Base-by-base conservation (phyloP, 2,329 filamentous ascomycete genomes). In the Exophiala mesophila region DNA sequence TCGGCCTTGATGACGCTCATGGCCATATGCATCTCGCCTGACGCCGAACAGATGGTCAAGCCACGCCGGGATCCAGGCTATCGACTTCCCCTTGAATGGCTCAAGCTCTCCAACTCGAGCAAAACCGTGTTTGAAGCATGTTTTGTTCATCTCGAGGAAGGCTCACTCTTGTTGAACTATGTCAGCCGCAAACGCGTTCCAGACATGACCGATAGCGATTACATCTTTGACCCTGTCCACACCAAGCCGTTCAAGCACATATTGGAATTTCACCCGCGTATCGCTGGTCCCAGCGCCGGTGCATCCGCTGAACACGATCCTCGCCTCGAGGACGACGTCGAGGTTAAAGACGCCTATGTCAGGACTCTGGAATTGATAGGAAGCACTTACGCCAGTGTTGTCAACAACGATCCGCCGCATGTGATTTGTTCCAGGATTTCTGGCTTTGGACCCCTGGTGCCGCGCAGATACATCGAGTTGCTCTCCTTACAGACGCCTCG, bases 41-140 rank as follows among this genome's bases (percentile, higher is more conserved):
- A 55, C 34, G 47, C 61, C 2, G 55, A 57, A 28, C 54, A 59
- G 32, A 55, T 57, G 3, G 41, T 23, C 19, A n/a, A n/a, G n/a
- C n/a, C n/a, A n/a, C n/a, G n/a, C n/a, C n/a, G n/a, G n/a, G 28
- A 57, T 10, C 45, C 50, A 12, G 55, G 51, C 8, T 63, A 62
- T 41, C 44, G 45, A 1, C 59, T 58, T 8, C 60, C 60, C 2
- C 50, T 58, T 6, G 55, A 61, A 26, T 62, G 59, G 60, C 41
- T 63, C 8, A 54, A 55, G n/a, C 51, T 62, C 34, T 55, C 57
- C 3, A 45, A 50, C 33, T 57, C 57, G 8, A 50, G 54, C 13
- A 54, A 48, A 13, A 54, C 55, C 4, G 53, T 62, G 21, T 53
- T 59, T 32, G 50, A 50, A 10, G 36, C 24, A 6, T 33, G 42